Evolutionary conservation across 2,329 filamentous ascomycete genomes (phyloP), one percentile per base, ranked within the genome.

Genomic region (Phaeophleospora eucalypticola): DNA sequence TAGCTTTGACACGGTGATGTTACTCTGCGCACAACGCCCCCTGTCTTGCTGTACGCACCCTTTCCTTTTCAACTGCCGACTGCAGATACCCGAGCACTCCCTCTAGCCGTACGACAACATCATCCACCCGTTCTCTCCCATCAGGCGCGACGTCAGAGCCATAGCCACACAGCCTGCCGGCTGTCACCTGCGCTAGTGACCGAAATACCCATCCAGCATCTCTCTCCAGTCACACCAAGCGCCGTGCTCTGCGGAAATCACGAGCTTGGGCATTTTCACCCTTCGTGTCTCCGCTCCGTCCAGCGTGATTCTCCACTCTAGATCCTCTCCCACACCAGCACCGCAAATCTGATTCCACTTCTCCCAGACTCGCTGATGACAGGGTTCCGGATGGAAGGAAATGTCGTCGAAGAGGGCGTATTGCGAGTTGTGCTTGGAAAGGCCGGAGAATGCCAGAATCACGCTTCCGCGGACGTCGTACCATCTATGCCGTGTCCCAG

Each of bases 191-290:
- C 24, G 7, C 24, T 29, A 29, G 24, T 4, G 24, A 38, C 29
- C 27, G 18, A 54, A 53, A 41, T 59, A 61, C 3, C 44, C 56
- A 21, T 49, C 36, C 27, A 61, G 38, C 46, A 61, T 27, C 36
- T 60, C 54, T 24, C 45, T 52, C 58, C 59, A 61, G 35, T 60
- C 57, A 36, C 50, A 53, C 32, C 45, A 56, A 8, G 53, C 42
- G 10, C 54, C 58, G 35, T 46, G 43, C 8, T 48, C 46, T 14
- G 45, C 44, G 12, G 46, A 49, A 7, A 57, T 34, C 0, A 57
- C 43, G 8, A 53, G 29, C 12, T 49, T 54, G 8, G 47, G 53
- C 51, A 60, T 37, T 19, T 36, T 38, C 24, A 57, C 43, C 24
- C 33, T 37, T 39, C 39, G 39, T 19, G 52, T 36, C 4, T 53